Evolutionary conservation across 2,329 filamentous ascomycete genomes (phyloP), one percentile per base, ranked within the genome.

Genomic region (Aspergillus sp.): DNA sequence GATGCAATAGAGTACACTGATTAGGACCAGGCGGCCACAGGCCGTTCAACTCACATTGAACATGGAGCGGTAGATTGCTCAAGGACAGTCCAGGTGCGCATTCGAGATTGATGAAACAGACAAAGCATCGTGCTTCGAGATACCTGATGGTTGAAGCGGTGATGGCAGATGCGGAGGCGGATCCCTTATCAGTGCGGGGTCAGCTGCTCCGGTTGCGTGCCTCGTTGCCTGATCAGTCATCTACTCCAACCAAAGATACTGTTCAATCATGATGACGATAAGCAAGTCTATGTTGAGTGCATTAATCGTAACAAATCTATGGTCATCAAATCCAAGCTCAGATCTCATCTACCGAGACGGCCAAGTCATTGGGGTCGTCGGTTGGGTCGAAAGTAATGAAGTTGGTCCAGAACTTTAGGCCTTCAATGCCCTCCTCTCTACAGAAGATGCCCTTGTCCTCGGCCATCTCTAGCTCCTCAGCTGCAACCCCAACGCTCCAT

Each of bases 401-500:
- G 72, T 99, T 99, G 77, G 91, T 88, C 95, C 95, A 99, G 76
- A 96, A 99, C 71, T 90, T 90, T 51, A 96, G 82, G 0, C 95
- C 95, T 75, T 97, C 93, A 15, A 98, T 87, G 4, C 92, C 90
- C 71, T 96, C 93, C 75, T 99, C 95, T 52, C 95, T 89, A 75
- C 94, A 98, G 22, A 99, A 76, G 3, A 88, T 87, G 0, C 95
- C 95, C 59, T 86, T 87, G 75, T 98, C 94, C 76, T 99, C 95
- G 0, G 93, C 93, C 94, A 99, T 97, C 74, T 97, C 91, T 13
- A 99, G 83, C 79, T 99, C 95, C 75, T 98, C 95, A 62, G 90
- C 91, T 1, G 95, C 95, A 23, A 99, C 94, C 8, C 95, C 95
- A 7, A 99, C 90, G 74, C 95, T 98, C 95, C 95, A 99, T 6